These are phyloP conservation scores for Maudiozyma bulderi DNA, from an alignment of 805 yeast species.

Conservation along the genomic window DNA sequence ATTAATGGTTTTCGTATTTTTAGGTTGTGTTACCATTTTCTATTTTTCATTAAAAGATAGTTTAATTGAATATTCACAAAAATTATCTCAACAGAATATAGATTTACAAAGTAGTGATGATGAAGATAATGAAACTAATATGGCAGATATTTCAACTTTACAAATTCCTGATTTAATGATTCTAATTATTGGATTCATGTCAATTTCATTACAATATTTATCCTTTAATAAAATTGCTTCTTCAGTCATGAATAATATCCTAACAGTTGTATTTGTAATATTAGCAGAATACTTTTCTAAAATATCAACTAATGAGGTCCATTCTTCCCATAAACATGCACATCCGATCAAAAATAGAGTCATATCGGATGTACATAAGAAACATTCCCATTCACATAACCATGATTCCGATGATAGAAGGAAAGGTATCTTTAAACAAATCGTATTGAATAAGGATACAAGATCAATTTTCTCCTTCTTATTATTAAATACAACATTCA, in stretches of 20 bases:
- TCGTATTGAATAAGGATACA: constrained; percentile 54
- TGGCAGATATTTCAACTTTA: background rate
- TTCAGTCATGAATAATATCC: constrained; percentile 7
- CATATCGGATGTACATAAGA: background rate
- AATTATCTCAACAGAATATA: background rate
- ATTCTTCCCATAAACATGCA: background rate
- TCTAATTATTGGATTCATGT: constrained; percentile 22
- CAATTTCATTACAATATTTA: constrained; percentile 28
- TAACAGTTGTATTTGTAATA: constrained; percentile 12
- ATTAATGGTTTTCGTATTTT: constrained; percentile 24
- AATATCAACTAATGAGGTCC: background rate
- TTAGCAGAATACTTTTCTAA: constrained; percentile 10
- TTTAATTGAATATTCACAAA: constrained; percentile 4
- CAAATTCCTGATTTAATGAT: constrained; percentile 15
- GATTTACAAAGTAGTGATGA: background rate
- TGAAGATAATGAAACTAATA: background rate
- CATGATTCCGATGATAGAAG: background rate
- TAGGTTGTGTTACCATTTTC: constrained; percentile 23
- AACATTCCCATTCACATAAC: background rate
- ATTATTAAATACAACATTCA: constrained; percentile 77
- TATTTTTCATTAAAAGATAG: constrained; percentile 21
- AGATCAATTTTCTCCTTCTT: constrained; percentile 82
- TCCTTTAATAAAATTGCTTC: constrained; percentile 24
- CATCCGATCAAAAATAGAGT: background rate
- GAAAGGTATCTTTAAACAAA: constrained; percentile 22